Conservation (phyloP, 2,329 filamentous ascomycete species). For the Pyrenophora teres region DNA sequence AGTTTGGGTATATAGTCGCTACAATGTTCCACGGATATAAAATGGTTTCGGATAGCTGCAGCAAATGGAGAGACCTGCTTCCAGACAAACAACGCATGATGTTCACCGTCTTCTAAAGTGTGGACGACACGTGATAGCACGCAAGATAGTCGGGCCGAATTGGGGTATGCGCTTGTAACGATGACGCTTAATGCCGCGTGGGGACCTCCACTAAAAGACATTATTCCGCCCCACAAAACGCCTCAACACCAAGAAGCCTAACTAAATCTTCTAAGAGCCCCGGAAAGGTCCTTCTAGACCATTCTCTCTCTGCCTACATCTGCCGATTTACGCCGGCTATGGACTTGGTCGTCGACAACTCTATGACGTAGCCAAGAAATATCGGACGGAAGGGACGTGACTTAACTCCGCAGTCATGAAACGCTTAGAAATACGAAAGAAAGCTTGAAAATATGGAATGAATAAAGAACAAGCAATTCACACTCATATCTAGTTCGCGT, state of each 20-base stretch:
- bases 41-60: too few species aligned
- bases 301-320: slow-evolving; percentile 8
- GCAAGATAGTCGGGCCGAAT: slow-evolving; percentile 9
- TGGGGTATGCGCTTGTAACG: neutral
- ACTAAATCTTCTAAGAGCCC: neutral
- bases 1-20: too few species aligned
- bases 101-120: too few species aligned
- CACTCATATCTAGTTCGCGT: neutral
- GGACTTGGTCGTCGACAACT: neutral
- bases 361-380: slow-evolving; percentile 14
- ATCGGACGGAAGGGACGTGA: neutral
- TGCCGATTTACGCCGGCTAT: slow-evolving; percentile 3
- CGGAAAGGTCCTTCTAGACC: neutral
- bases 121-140: too few species aligned
- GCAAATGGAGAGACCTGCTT: too few species aligned
- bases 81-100: too few species aligned
- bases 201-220: neutral
- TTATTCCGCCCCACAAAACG: slow-evolving; percentile 1
- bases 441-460: neutral
- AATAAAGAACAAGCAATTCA: neutral
- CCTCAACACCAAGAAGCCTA: neutral
- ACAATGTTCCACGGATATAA: too few species aligned
- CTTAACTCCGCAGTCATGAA: neutral
- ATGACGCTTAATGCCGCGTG: neutral
- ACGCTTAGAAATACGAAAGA: slow-evolving; percentile 13